A percentile compares a stretch with the other conserved stretches of the same genome.
These are phyloP conservation scores for Polychytrium aggregatum DNA, from an alignment of 192 early-diverging fungal species.

Conservation along the genomic window DNA sequence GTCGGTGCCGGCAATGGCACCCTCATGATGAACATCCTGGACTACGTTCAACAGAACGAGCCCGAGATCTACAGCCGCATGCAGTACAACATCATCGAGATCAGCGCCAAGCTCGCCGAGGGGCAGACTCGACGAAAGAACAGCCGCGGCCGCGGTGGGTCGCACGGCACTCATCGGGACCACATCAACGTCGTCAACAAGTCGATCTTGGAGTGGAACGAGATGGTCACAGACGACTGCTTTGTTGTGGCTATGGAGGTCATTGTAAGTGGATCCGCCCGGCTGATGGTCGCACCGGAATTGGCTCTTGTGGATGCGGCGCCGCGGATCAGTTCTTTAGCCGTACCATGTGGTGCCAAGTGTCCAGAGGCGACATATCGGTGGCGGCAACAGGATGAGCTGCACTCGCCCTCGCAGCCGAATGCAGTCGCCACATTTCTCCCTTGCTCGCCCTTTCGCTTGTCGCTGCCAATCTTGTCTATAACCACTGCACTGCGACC, in stretches of 20 bases:
- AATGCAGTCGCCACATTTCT: too few relatives aligned
- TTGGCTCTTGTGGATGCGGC: background rate
- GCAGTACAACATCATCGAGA: conserved; percentile 87
- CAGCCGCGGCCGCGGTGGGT: too few relatives aligned
- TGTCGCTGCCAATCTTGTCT: too few relatives aligned
- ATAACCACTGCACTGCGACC: background rate
- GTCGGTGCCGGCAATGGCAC: conserved; percentile 96
- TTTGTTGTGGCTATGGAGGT: conserved; percentile 97
- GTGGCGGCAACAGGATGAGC: background rate
- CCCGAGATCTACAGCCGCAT: conserved; percentile 69
- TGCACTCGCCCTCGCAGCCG: background rate
- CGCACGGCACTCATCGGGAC: conserved; percentile 5
- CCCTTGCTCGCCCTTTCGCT: too few relatives aligned
- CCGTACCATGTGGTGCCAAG: too few relatives aligned
- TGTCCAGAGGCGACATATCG: too few relatives aligned
- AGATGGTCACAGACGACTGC: conserved; percentile 56
- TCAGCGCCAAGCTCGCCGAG: conserved; percentile 70
- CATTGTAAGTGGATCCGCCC: conserved; percentile 44
- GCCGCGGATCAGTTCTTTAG: too few relatives aligned
- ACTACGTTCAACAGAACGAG: conserved; percentile 66
- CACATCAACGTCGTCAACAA: conserved; percentile 73
- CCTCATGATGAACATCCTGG: conserved; percentile 85
- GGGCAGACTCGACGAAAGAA: conserved; percentile 13
- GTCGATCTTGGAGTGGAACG: conserved; percentile 85
- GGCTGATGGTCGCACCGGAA: background rate